These are phyloP conservation scores for Talaromyces piceae DNA, from an alignment of 2,329 filamentous ascomycete genomes.

Conservation along the genomic window DNA sequence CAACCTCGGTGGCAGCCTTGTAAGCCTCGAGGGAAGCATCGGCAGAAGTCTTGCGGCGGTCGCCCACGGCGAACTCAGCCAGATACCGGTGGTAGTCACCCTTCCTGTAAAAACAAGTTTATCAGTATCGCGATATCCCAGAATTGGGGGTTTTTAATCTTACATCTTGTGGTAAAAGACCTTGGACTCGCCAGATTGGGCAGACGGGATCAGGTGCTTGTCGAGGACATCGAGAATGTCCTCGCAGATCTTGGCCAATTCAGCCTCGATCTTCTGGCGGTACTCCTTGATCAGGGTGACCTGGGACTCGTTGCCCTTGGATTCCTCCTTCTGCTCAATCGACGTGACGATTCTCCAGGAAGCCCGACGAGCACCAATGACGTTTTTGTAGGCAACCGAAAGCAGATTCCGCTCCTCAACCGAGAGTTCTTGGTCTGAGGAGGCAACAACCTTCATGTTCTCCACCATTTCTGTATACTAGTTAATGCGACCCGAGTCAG, in stretches of 20 bases:
- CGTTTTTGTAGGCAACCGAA: slow-evolving; percentile 99
- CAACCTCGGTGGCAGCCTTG: slow-evolving; percentile 88
- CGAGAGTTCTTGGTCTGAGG: slow-evolving; percentile 71
- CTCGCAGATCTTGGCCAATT: slow-evolving; percentile 97
- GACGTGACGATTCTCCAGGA: slow-evolving; percentile 99
- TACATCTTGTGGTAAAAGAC: slow-evolving; percentile 99
- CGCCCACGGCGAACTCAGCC: slow-evolving; percentile 89
- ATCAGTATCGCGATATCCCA: no score
- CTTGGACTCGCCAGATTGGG: slow-evolving; percentile 95
- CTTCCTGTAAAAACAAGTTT: slow-evolving; percentile 60
- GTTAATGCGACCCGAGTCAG: slow-evolving; percentile 14
- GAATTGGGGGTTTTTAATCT: no score
- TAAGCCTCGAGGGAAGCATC: slow-evolving; percentile 94
- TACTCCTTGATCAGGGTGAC: slow-evolving; percentile 91
- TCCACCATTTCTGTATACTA: slow-evolving; percentile 84
- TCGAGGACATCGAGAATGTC: slow-evolving; percentile 95
- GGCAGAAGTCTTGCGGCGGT: slow-evolving; percentile 90
- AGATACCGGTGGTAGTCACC: slow-evolving; percentile 99
- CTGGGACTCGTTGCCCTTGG: slow-evolving; percentile 95
- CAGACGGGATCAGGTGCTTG: slow-evolving; percentile 87
- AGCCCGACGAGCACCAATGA: slow-evolving; percentile 94
- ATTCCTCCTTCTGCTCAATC: slow-evolving; percentile 99
- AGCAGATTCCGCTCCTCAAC: slow-evolving; percentile 92
- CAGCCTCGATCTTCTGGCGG: slow-evolving; percentile 95
- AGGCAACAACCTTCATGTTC: slow-evolving; percentile 99